A percentile compares a stretch with the other conserved stretches of the same genome.
Conservation (phyloP, 169 alveolate species). For the Cyclospora cayetanensis region DNA sequence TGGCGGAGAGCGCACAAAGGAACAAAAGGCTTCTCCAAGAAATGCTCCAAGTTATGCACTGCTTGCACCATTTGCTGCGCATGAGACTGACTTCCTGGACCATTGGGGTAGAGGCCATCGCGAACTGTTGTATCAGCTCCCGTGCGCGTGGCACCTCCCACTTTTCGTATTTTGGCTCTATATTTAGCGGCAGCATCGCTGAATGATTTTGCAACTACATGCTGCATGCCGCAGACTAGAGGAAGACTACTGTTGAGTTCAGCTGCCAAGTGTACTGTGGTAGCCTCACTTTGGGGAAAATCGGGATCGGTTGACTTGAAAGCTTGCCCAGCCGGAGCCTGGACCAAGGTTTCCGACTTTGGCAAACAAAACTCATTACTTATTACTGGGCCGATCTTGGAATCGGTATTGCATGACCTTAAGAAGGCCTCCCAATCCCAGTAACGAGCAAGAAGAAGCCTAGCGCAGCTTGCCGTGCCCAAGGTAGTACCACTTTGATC, state of each 20-base stretch:
- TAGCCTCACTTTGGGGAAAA: no score
- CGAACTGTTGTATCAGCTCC: not conserved
- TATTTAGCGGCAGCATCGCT: conserved; percentile 36
- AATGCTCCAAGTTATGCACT: not conserved
- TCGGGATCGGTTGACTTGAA: no score
- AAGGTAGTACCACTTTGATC: not conserved
- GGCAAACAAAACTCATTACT: no score
- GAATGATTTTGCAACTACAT: not conserved
- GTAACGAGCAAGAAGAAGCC: conserved; percentile 16
- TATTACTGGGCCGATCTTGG: no score
- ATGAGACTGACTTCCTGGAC: not conserved
- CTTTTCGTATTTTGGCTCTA: not conserved
- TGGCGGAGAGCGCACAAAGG: not conserved
- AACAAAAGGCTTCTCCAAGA: not conserved
- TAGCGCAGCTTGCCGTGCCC: not conserved
- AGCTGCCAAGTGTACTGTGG: not conserved
- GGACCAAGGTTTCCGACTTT: no score
- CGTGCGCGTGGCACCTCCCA: not conserved
- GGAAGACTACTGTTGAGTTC: conserved; percentile 3
- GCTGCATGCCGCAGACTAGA: conserved; percentile 36
- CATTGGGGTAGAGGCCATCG: not conserved
- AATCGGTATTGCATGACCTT: no score
- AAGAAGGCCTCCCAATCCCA: conserved; percentile 48
- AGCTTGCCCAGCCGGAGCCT: no score
- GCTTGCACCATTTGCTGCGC: conserved; percentile 4